Conservation (phyloP, 768 basidiomycete genomes). For the Boletus subparvulus region DNA sequence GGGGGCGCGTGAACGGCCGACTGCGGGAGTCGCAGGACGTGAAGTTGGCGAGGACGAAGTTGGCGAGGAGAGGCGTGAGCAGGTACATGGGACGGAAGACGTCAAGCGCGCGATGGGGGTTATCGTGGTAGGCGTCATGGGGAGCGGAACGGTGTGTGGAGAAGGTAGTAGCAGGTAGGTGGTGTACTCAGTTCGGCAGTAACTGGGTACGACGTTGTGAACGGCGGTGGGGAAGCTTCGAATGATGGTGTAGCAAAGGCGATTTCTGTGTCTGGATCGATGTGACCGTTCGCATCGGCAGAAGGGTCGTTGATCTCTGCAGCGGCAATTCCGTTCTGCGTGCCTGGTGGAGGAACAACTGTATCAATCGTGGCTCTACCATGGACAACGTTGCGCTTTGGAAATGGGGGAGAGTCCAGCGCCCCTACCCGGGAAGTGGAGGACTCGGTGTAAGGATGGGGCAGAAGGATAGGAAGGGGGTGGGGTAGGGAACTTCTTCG, state of each 20-base stretch:
- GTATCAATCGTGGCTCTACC: slow-evolving; percentile 16
- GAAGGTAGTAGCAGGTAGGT: slow-evolving; percentile 14
- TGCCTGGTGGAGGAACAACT: not conserved
- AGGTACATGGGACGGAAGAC: slow-evolving; percentile 31
- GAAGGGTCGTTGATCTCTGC: slow-evolving; percentile 4
- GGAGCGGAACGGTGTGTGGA: slow-evolving; percentile 23
- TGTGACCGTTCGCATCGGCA: slow-evolving; percentile 1
- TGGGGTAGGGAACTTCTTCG: too few species aligned
- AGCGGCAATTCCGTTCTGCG: not conserved
- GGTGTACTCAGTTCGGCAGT: slow-evolving; percentile 10
- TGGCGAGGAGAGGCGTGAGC: slow-evolving; percentile 31
- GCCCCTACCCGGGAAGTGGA: too few species aligned
- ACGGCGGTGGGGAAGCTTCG: not conserved
- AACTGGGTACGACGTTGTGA: not conserved
- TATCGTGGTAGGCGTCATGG: slow-evolving; percentile 23
- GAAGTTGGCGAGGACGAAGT: slow-evolving; percentile 30
- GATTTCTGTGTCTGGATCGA: slow-evolving; percentile 18
- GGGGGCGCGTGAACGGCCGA: slow-evolving; percentile 21
- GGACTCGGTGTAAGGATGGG: too few species aligned
- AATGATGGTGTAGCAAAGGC: slow-evolving; percentile 17
- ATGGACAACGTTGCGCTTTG: slow-evolving; percentile 46
- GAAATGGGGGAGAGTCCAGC: slow-evolving; percentile 48
- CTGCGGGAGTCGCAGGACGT: slow-evolving; percentile 30
- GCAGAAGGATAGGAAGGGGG: too few species aligned
- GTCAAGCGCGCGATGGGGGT: slow-evolving; percentile 26